phyloP scores from a whole-genome alignment of 176 grass and related monocot genomes.

The Oryza brachyantha region DNA sequence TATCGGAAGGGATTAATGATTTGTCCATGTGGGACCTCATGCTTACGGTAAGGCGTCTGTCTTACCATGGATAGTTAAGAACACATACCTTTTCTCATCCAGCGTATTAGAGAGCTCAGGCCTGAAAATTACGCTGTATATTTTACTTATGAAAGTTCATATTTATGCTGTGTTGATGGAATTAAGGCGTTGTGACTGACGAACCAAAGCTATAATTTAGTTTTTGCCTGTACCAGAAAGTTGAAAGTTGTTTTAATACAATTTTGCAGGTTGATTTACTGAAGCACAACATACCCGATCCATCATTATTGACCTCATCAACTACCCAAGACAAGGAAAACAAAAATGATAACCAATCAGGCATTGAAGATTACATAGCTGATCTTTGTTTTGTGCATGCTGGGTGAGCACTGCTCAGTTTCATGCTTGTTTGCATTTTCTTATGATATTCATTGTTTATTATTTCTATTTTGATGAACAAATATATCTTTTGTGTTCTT shows the following conservation, averaged over 20 bases:
- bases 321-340: slow-evolving; percentile 75
- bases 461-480: not conserved
- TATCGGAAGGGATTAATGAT: slow-evolving; percentile 79
- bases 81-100: not conserved
- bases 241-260: slow-evolving; percentile 7
- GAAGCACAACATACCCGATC: slow-evolving; percentile 89
- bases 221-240: not conserved
- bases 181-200: not conserved
- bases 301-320: slow-evolving; percentile 58
- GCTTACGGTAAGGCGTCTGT: slow-evolving; percentile 67
- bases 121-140: not conserved
- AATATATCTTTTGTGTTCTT: not conserved
- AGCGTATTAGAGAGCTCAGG: not conserved
- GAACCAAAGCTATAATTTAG: not conserved
- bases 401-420: slow-evolving; percentile 44
- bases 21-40: slow-evolving; percentile 88
- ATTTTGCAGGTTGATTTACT: slow-evolving; percentile 76
- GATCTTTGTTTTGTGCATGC: slow-evolving; percentile 90
- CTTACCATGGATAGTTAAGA: not conserved
- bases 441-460: not conserved
- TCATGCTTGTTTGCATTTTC: not conserved
- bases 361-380: slow-evolving; percentile 63
- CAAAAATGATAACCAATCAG: slow-evolving; percentile 49
- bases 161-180: not conserved
- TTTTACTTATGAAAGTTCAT: not conserved